Evolutionary conservation across 805 yeast genomes (phyloP), one percentile per base, ranked within the genome.

Genomic region (Kodamaea neixiangensis): DNA sequence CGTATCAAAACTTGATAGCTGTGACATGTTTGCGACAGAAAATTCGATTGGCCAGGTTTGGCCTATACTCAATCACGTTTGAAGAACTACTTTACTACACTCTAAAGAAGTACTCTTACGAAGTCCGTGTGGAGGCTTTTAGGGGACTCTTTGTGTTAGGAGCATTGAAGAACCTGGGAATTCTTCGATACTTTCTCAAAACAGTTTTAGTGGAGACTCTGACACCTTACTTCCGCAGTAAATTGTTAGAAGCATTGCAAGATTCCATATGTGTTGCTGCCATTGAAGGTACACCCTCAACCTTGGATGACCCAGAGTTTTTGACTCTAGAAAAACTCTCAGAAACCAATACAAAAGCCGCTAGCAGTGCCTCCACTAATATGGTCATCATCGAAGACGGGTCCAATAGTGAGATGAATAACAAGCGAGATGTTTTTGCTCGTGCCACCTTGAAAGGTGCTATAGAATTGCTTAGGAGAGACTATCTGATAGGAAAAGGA

Each of bases 71-170:
- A 4, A 63, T 86, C 9, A 63, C 81, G 18, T 75, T 83, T 54
- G 78, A 80, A 55, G 85, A 85, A 51, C 62, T 86, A 50, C 59
- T 87, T 34, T 69, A 76, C 44, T 77, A 77, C 58, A 81, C 92
- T 0, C 68, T 72, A 41, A 69, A 75, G 0, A 69, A 66, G n/a
- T 72, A 71, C 50, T 67, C 74, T 6, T 68, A 72, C 18, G 84
- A 81, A 18, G 76, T 89, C 0, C 68, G 96, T 39, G 59, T 86
- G 7, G 77, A 78, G 21, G 92, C 97, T 0, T 85, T 89, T 62
- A 78, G 80, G 50, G 87, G 90, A 0, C 61, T 94, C 25, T 70
- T 94, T 47, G 58, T 78, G 3, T 69, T 89, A 44, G 97, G 97
- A 17, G 97, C 94, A 1, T 66, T 92, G 55, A 85, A 83, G 52